Evolutionary conservation across 441 rosid genomes (phyloP), one percentile per base, ranked within the genome.

Genomic region (Kokia cookei): DNA sequence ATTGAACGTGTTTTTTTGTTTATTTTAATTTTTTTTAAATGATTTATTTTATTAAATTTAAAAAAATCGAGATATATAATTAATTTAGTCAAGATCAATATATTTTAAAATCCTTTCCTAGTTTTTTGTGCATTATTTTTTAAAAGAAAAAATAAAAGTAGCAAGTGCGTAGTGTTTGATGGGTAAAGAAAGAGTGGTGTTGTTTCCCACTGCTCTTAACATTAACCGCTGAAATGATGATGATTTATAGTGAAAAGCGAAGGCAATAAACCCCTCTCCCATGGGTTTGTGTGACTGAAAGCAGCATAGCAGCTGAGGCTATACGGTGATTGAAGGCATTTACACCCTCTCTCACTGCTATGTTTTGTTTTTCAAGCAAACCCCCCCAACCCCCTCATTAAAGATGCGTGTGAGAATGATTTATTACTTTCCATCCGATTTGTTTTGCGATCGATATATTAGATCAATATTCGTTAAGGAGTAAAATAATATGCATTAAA

Each of bases 351-450:
- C 54, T 67, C 59, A 13, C 70, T 50, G 76, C 8, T 37, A 67
- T 9, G 19, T 24, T 73, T 50, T 22, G 60, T 22, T 75, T 72
- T 11, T 17, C 55, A 73, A 81, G 75, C 22, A 37, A 71, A 59
- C 35, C 22, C 40, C 40, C 0, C n/a, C 22, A 37, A 37, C 73
- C 73, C 77, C 73, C 54, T 32, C 76, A 53, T 62, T 40, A 54
- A 73, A 47, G 45, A n/a, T 14, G 32, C 51, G 65, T 66, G 74
- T 79, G 68, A 59, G 72, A 58, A 51, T 8, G 37, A 26, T 62
- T 72, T 1, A 54, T 54, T 7, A 54, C 58, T n/a, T 17, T 65
- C 24, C 24, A 5, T 3, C 19, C 10, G 35, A 27, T 15, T n/a
- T 67, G 15, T 5, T 19, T 27, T 27, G 63, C 37, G 0, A 37